Conservation (phyloP, 495 filamentous ascomycete genomes). For the Xylaria grammica region DNA sequence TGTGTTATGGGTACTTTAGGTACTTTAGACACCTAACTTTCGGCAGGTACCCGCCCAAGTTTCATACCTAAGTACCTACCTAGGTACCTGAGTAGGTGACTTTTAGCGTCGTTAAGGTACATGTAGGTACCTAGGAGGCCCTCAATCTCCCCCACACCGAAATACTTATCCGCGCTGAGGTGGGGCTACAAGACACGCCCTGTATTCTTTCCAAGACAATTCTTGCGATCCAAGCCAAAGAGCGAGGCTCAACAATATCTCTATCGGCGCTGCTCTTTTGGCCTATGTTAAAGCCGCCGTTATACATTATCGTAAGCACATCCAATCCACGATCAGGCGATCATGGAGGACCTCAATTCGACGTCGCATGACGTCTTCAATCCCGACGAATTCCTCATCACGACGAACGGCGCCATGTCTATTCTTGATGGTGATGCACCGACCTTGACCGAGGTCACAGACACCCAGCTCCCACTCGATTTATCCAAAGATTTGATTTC, state of each 20-base stretch:
- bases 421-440: constrained; percentile 9
- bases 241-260: background rate
- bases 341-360: constrained; percentile 24
- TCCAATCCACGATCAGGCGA: background rate
- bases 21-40: no score
- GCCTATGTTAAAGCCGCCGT: background rate
- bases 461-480: constrained; percentile 14
- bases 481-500: constrained; percentile 14
- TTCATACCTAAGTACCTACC: background rate
- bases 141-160: constrained; percentile 7
- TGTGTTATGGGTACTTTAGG: no score
- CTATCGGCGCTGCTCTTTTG: background rate
- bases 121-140: no score
- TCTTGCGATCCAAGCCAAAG: background rate
- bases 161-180: constrained; percentile 7
- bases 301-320: background rate
- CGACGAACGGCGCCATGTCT: constrained; percentile 6
- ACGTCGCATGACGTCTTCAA: constrained; percentile 25
- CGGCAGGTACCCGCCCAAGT: background rate
- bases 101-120: no score
- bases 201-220: constrained; percentile 8
- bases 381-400: constrained; percentile 25
- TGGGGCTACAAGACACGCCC: constrained; percentile 15
- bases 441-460: background rate
- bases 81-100: background rate